Evolutionary conservation across 2,329 filamentous ascomycete genomes (phyloP).

Genomic region (Thielaviopsis cerberus): DNA sequence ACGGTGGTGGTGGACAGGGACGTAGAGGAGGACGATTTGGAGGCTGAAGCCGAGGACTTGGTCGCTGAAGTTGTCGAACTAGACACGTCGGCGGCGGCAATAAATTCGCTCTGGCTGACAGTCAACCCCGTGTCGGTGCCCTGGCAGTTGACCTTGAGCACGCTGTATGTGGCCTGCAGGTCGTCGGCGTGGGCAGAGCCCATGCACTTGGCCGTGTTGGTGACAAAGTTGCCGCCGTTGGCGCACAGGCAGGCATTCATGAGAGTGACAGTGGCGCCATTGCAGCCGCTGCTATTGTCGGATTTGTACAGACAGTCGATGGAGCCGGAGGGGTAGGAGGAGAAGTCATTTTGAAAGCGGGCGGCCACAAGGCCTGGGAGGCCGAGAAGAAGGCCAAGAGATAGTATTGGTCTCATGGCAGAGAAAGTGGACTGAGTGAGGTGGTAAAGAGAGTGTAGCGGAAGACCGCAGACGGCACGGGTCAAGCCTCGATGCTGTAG

Average conservation of each 20-base stretch:
- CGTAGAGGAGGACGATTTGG: conserved; percentile 13
- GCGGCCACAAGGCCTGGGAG: conserved; percentile 14
- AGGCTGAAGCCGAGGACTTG: conserved; percentile 5
- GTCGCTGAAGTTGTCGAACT: conserved; percentile 9
- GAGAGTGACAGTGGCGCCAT: conserved; percentile 20
- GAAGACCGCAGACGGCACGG: background rate
- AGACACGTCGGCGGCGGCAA: conserved; percentile 15
- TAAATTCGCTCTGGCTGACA: conserved; percentile 24
- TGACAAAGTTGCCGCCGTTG: conserved; percentile 31
- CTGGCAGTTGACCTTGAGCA: conserved; percentile 25
- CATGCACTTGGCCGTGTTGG: conserved; percentile 28
- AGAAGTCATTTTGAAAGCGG: conserved; percentile 19
- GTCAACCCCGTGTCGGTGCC: conserved; percentile 26
- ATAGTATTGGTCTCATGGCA: conserved; percentile 7
- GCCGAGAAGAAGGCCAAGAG: conserved; percentile 18
- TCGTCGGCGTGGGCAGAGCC: conserved; percentile 18
- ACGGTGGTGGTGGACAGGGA: conserved; percentile 8
- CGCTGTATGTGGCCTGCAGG: conserved; percentile 25
- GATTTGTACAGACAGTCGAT: conserved; percentile 26
- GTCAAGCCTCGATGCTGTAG: background rate
- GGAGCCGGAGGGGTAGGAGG: conserved; percentile 18
- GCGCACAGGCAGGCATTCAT: conserved; percentile 33
- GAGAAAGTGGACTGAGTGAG: background rate
- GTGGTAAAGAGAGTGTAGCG: background rate
- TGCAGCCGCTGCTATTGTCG: conserved; percentile 23